phyloP scores from a whole-genome alignment of 805 yeast species.

The Myxozyma lipomycoides region DNA sequence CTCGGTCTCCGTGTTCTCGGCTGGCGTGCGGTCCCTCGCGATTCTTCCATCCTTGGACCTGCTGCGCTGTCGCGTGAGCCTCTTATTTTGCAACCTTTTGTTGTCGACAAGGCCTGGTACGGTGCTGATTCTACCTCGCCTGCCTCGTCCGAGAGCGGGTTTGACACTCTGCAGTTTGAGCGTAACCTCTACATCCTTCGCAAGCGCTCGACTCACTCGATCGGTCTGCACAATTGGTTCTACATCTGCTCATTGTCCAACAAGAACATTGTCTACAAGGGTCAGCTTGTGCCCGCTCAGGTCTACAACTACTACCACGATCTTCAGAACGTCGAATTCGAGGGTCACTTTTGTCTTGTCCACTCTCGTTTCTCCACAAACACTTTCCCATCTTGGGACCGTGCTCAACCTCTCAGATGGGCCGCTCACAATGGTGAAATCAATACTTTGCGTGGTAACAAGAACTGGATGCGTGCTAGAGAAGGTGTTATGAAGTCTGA shows the following conservation, averaged over 20 bases:
- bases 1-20: constrained; percentile 81
- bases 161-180: constrained; percentile 62
- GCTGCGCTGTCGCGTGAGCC: constrained; percentile 95
- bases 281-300: constrained; percentile 95
- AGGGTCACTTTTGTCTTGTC: constrained; percentile 92
- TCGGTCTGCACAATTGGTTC: constrained; percentile 95
- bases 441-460: constrained; percentile 94
- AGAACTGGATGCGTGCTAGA: constrained; percentile 98
- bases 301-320: constrained; percentile 94
- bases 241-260: constrained; percentile 89
- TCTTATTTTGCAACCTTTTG: constrained; percentile 83
- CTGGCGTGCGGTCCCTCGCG: constrained; percentile 94
- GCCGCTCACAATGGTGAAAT: constrained; percentile 99
- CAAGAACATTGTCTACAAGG: constrained; percentile 91
- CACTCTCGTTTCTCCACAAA: constrained; percentile 97
- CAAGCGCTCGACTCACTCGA: constrained; percentile 83
- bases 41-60: constrained; percentile 90
- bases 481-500: constrained; percentile 93
- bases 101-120: constrained; percentile 57
- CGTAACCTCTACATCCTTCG: constrained; percentile 80
- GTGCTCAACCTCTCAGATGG: constrained; percentile 97
- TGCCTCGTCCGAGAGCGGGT: constrained; percentile 53
- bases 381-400: constrained; percentile 99
- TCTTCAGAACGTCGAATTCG: constrained; percentile 82
- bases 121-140: constrained; percentile 42